Evolutionary conservation across 805 yeast genomes (phyloP), one percentile per base, ranked within the genome.

Genomic region (Candida yuanshanica): DNA sequence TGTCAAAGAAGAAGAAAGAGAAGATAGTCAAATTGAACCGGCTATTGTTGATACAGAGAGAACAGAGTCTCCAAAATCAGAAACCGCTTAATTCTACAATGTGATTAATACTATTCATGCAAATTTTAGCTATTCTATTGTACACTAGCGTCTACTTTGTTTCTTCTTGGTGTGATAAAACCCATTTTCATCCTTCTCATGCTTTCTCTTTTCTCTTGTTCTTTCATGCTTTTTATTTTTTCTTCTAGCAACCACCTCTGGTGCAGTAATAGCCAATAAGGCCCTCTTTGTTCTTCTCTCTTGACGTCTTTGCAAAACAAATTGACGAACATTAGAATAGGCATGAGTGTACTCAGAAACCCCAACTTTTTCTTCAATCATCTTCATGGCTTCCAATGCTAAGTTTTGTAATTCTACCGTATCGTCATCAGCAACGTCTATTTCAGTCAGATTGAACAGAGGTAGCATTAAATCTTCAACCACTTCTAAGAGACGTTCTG

Each of bases 271-370:
- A 3, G 88, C 83, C 57, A 87, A 64, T 44, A 83, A 81, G 0
- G 95, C 83, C 43, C 89, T 72, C 56, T 81, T 82, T 0, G 84
- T 74, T 56, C 72, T 79, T 62, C 97, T 77, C 37, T 87, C 95
- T 44, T 74, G 73, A 54, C 97, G 75, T 60, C 87, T 76, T 26
- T 67, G 66, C 22, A 62, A 64, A 20, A 90, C 81, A 14, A 54
- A 53, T 48, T 72, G 77, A 56, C 79, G 77, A n/a, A 88, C 93
- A 35, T 66, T 66, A 2, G 84, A 66, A 55, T 81, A 83, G 2
- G 76, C 63, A 17, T 66, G 59, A 11, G 86, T 74, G 56, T 82
- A 91, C 20, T 72, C 79, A 0, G 89, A 72, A 8, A 81, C 75
- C 9, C 96, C 93, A 36, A 91, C 56, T 52, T 80, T 83, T 14